Evolutionary conservation across 768 basidiomycete species (phyloP).

Genomic region (Russula virescens): DNA sequence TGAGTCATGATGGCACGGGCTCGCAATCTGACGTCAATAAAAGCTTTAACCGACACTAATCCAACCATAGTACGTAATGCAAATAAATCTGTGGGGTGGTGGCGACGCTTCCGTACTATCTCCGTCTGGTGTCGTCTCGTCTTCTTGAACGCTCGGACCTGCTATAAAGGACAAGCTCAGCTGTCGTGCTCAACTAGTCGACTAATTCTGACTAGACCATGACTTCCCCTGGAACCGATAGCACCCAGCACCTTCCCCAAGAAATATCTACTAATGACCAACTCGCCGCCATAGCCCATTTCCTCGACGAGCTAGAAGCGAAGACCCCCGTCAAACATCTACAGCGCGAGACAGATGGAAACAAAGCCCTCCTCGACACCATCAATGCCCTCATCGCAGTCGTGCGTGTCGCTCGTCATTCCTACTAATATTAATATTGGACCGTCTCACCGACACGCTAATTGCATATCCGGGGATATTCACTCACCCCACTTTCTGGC

Average conservation of each 20-base stretch:
- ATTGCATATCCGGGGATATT: too few species aligned
- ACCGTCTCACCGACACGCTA: neutral
- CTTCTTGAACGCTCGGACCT: too few species aligned
- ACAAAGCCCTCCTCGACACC: slow-evolving; percentile 18
- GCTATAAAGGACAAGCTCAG: neutral
- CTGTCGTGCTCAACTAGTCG: neutral
- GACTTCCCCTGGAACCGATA: neutral
- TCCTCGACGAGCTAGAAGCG: slow-evolving; percentile 11
- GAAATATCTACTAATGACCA: slow-evolving; percentile 1
- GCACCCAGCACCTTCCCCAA: neutral
- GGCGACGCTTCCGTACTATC: too few species aligned
- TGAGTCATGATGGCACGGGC: too few species aligned
- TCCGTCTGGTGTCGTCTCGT: neutral
- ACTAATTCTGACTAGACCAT: neutral
- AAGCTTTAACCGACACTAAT: too few species aligned
- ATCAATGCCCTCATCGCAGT: slow-evolving; percentile 19
- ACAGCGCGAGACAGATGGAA: slow-evolving; percentile 10
- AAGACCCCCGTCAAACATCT: slow-evolving; percentile 6
- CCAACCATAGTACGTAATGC: too few species aligned
- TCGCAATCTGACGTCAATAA: too few species aligned
- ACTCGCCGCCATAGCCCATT: slow-evolving; percentile 4
- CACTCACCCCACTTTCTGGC: too few species aligned
- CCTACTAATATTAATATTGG: neutral
- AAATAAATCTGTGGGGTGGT: too few species aligned
- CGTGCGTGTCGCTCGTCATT: neutral